Conservation (phyloP, 1,284 basidiomycete species). For the Athelia sp. region DNA sequence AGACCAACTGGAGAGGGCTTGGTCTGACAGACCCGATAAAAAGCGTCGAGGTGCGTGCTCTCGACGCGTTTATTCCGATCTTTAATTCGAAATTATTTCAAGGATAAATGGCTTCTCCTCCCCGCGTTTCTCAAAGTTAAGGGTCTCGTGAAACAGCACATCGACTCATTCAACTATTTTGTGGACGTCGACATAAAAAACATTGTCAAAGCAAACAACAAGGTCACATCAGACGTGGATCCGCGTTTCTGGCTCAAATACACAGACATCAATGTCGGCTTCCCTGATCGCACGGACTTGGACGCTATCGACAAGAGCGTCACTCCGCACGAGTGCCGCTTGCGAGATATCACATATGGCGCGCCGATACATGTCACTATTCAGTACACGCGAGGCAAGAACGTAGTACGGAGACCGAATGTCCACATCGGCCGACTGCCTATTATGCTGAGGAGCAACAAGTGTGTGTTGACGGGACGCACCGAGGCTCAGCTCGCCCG, state of each 20-base stretch:
- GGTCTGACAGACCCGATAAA: constrained; percentile 77
- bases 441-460: constrained; percentile 96
- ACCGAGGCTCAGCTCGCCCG: constrained; percentile 80
- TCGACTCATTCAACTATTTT: constrained; percentile 99
- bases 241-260: constrained; percentile 98
- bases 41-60: constrained; percentile 59
- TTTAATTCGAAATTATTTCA: constrained; percentile 5
- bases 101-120: constrained; percentile 97
- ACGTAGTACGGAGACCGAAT: constrained; percentile 79
- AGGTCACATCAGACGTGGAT: constrained; percentile 94
- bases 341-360: constrained; percentile 94
- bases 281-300: constrained; percentile 85
- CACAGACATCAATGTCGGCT: constrained; percentile 90
- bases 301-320: constrained; percentile 79
- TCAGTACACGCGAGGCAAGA: constrained; percentile 92
- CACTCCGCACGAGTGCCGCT: constrained; percentile 96
- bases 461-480: constrained; percentile 83
- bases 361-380: constrained; percentile 95
- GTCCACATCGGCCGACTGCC: constrained; percentile 92
- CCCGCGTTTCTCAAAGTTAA: constrained; percentile 96
- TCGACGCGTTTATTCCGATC: neutral
- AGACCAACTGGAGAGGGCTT: constrained; percentile 63
- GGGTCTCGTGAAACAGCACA: constrained; percentile 98
- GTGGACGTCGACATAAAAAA: constrained; percentile 97
- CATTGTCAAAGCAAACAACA: constrained; percentile 91